phyloP scores from a whole-genome alignment of 768 basidiomycete species.

The Paxillus ammoniavirescens region DNA sequence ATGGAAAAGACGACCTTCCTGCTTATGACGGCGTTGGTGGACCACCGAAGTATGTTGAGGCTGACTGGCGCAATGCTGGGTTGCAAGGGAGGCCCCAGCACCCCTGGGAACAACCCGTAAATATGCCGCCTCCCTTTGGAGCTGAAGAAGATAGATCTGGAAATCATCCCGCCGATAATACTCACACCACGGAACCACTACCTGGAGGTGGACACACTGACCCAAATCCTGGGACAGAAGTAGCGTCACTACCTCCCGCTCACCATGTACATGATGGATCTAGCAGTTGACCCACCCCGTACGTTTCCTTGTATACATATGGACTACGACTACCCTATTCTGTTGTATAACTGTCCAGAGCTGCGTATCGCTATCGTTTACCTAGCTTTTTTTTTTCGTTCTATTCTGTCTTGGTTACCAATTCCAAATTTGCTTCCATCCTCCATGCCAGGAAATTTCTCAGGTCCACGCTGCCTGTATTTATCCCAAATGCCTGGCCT shows the following conservation, averaged over 20 bases:
- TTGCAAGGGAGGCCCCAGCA: neutral
- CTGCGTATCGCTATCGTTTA: too few species aligned
- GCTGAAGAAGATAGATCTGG: constrained; percentile 1
- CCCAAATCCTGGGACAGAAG: neutral
- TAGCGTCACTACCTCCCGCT: neutral
- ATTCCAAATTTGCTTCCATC: too few species aligned
- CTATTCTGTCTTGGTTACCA: too few species aligned
- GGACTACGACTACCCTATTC: neutral
- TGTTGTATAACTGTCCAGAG: neutral
- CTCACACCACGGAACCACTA: neutral
- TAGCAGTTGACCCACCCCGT: constrained; percentile 5
- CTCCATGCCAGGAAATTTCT: too few species aligned
- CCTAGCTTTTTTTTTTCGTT: too few species aligned
- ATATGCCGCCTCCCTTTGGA: neutral
- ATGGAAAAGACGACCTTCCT: constrained; percentile 47
- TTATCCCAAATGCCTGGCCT: too few species aligned
- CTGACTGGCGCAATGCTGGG: constrained; percentile 2
- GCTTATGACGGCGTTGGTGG: constrained; percentile 45
- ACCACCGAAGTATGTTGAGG: constrained; percentile 45
- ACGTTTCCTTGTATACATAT: too few species aligned
- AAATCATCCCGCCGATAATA: neutral
- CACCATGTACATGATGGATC: neutral
- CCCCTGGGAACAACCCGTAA: neutral
- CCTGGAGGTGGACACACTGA: neutral
- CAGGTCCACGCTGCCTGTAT: too few species aligned